Base-by-base conservation (phyloP, 768 basidiomycete genomes). In the Hydnomerulius pinastri region DNA sequence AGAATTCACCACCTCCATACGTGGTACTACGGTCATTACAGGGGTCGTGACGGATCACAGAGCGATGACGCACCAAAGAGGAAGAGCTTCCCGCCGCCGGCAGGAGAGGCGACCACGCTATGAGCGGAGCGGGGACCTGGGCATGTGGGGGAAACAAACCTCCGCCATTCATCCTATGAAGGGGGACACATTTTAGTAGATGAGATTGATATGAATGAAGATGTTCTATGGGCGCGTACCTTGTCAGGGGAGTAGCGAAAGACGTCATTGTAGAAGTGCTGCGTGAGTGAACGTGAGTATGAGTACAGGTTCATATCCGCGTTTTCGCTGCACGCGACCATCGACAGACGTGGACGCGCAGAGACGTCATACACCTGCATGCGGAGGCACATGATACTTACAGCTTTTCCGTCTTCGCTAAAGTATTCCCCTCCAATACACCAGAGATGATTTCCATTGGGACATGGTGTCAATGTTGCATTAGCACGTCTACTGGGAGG, bases 91-190 rank as follows among this genome's bases (percentile, higher is more conserved):
- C 93, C 93, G 1, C 93, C 93, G n/a, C 82, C 85, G 2, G 79
- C 77, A 0, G 90, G 83, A 2, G 82, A 81, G 0, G 82, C 80
- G 20, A 85, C 86, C 4, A 90, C 82, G 9, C 89, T 88, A 66
- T 96, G 93, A 0, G 93, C 93, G 8, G 87, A 90, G 35, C 93
- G 78, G 2, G 93, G 93, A 2, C 90, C 90, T 0, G 94, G 94
- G 57, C 87, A 90, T 0, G 86, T 91, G 11, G 83, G 86, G 0
- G 89, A 91, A 23, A 92, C 76, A 55, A 91, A 94, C 59, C 82
- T 83, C 9, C 88, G 78, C 93, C 93, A 96, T 75, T 96, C 93
- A 59, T 94, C 85, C 83, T 88, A 32, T 27, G 3, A 20, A 23
- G 17, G 6, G 39, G 30, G 24, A n/a, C 2, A 13, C 32, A 18